Evolutionary conservation across 768 basidiomycete genomes (phyloP).

Genomic region (Holtermanniella nyarrowii): DNA sequence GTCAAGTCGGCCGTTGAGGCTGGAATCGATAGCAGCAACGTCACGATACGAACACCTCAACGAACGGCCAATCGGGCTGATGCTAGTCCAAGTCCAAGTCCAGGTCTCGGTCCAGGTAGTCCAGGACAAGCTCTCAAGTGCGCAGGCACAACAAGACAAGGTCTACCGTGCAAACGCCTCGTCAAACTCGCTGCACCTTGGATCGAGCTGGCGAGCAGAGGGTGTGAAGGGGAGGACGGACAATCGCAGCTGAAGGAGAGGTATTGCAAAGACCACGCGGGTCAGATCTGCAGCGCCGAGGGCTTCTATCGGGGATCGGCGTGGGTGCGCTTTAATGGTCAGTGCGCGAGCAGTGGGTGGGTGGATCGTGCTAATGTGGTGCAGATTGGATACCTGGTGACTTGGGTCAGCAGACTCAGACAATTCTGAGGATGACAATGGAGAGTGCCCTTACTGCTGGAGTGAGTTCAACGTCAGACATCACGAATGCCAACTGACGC

Average conservation of each 20-base stretch:
- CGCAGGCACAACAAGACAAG: slow-evolving; percentile 32
- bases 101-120: neutral
- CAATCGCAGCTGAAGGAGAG: slow-evolving; percentile 13
- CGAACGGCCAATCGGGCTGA: neutral
- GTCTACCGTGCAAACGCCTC: slow-evolving; percentile 33
- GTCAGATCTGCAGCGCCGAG: slow-evolving; percentile 30
- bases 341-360: slow-evolving; percentile 3
- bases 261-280: slow-evolving; percentile 38
- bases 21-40: neutral
- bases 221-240: neutral
- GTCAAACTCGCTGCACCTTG: slow-evolving; percentile 29
- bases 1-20: neutral
- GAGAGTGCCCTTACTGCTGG: slow-evolving; percentile 33
- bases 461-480: slow-evolving; percentile 11
- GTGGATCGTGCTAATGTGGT: neutral
- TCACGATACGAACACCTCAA: neutral
- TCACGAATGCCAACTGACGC: neutral
- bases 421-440: slow-evolving; percentile 35
- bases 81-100: neutral
- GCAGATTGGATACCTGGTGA: slow-evolving; percentile 32
- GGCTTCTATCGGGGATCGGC: slow-evolving; percentile 34
- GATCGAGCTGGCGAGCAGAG: slow-evolving; percentile 3
- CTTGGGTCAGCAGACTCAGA: slow-evolving; percentile 36
- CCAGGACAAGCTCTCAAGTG: slow-evolving; percentile 18
- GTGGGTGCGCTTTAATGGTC: slow-evolving; percentile 35